Evolutionary conservation across 106 monocot species (phyloP).

Genomic region (Dendrobium officinale): DNA sequence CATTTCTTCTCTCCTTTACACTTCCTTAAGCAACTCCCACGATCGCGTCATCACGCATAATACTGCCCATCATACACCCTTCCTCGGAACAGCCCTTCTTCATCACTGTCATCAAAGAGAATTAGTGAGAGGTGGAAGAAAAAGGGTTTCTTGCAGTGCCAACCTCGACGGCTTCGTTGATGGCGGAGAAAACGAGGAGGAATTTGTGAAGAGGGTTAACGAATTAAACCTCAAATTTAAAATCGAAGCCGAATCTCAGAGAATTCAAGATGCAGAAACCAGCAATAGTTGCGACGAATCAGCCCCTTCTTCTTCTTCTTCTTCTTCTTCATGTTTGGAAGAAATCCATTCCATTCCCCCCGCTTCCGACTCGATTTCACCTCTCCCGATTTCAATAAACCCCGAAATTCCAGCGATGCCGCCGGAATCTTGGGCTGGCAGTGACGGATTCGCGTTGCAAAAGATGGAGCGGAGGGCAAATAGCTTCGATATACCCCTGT

Average conservation of each 20-base stretch:
- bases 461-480: conserved; percentile 36
- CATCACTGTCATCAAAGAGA: neutral
- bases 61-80: neutral
- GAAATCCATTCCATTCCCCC: neutral
- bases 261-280: conserved; percentile 5
- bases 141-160: conserved; percentile 10
- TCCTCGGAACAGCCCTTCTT: neutral
- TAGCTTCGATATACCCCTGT: conserved; percentile 32
- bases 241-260: neutral
- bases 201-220: conserved; percentile 25
- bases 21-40: neutral
- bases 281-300: neutral
- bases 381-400: neutral
- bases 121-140: neutral
- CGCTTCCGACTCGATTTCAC: neutral
- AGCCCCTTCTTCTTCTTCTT: neutral
- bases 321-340: neutral
- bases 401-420: neutral
- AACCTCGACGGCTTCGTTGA: conserved; percentile 15
- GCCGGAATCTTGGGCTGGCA: conserved; percentile 4
- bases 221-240: conserved; percentile 17
- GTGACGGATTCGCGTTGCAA: conserved; percentile 11
- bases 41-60: neutral
- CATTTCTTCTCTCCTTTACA: neutral
- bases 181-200: conserved; percentile 31